Evolutionary conservation across 2,329 filamentous ascomycete species (phyloP), one percentile per base, ranked within the genome.

Genomic region (Alternaria rosae): DNA sequence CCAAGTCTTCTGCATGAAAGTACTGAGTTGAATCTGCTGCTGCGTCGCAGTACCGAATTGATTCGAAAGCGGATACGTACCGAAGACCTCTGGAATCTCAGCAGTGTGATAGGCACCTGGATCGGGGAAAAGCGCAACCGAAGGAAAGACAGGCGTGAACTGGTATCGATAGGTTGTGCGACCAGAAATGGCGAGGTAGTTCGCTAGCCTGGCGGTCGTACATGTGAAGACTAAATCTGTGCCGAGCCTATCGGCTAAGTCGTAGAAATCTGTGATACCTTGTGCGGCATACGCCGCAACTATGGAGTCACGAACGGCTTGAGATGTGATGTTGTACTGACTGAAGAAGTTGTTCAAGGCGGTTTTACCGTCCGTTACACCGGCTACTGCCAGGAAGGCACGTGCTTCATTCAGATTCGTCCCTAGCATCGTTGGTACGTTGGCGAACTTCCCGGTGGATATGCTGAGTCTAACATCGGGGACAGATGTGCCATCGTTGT

Each of bases 1-100:
- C 72, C 72, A 74, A 1, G 65, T 69, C 13, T 45, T 59, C 20
- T 65, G 65, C 70, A 74, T 72, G 15, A 64, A 66, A 3, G 65
- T 41, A 35, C 70, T 73, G 3, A 74, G 57, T 5, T 50, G 20
- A 8, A 61, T 65, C 41, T 74, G 64, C 54, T 66, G 60, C 11
- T 44, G 35, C 2, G 69, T 72, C 6, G 61, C 64, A 41, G 48
- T 57, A 9, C 63, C 65, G 13, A 57, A 64, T 1, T 59, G 28
- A 12, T 58, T 67, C 0, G 55, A 62, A 12, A 48, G 20, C 1
- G 65, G 63, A 50, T 70, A 73, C 5, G 70, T 72, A 5, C 68
- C 65, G 12, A 72, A 73, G 5, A 72, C 72, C 21, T 66, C 57
- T 0, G 62, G 56, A 7, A 73, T 72, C 48, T 74, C 70, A 4